Evolutionary conservation across 2,329 filamentous ascomycete species (phyloP), one percentile per base, ranked within the genome.

Genomic region (Magnaporthiopsis rhizophila): DNA sequence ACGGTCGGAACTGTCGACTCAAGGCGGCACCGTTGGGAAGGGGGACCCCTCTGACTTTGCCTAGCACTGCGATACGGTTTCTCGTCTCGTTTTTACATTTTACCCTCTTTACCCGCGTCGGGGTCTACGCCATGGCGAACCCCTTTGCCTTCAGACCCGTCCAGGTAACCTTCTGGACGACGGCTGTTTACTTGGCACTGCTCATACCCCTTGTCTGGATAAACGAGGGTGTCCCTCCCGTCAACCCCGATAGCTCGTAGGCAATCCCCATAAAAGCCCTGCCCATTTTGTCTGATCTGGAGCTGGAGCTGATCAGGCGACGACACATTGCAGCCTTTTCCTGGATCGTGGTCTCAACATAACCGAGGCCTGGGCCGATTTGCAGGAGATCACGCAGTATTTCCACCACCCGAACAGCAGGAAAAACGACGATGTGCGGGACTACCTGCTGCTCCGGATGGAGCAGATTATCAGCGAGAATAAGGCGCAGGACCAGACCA

Each of bases 361-460:
- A 63, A 89, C 88, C 2, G 87, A 96, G 76, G 92, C 94, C 53
- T 98, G 93, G 93, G 77, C 81, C 15, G 93, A 98, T 73, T 81
- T 99, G 38, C 86, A 92, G 66, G 79, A 82, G 64, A 82, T 99
- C 61, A 94, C 89, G 45, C 81, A 81, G 67, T 81, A 82, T 1
- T 95, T 90, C 72, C 95, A 97, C 73, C 94, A 95, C 0, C 97
- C 91, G 79, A 97, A 97, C 77, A 93, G 89, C 69, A 88, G 82
- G 65, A 82, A 85, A 66, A 98, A 97, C 73, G 93, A 97, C 69
- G 79, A 86, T 30, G 87, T 97, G 45, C 87, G 91, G 66, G 79
- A 85, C 45, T 97, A 89, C 81, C 79, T 98, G 45, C 79, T 97
- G 66, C 71, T 78, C 24, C 86, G 92, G 65, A 84, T 96, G 65